Evolutionary conservation across 345 rosid species (phyloP).

Genomic region (Eucalyptus pumila): DNA sequence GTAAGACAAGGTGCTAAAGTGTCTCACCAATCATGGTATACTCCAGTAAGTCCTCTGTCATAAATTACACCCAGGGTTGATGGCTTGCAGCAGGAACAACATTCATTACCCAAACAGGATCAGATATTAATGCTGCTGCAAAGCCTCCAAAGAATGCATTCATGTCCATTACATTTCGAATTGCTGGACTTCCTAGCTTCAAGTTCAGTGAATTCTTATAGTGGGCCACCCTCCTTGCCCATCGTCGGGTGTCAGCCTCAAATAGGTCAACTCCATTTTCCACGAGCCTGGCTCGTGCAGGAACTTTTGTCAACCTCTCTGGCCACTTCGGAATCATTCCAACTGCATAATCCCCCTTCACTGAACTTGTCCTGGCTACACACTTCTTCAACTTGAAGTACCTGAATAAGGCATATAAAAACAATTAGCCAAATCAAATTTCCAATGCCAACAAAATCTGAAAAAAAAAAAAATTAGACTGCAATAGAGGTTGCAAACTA

Average conservation of each 20-base stretch:
- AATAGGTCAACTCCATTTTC: slow-evolving; percentile 84
- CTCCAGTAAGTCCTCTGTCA: slow-evolving; percentile 90
- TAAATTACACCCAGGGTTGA: slow-evolving; percentile 63
- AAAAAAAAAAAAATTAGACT: background rate
- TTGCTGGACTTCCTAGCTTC: slow-evolving; percentile 61
- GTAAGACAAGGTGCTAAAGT: background rate
- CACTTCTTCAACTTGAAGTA: slow-evolving; percentile 73
- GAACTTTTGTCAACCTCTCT: slow-evolving; percentile 56
- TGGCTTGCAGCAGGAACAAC: slow-evolving; percentile 77
- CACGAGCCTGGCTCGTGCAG: slow-evolving; percentile 57
- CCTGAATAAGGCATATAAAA: slow-evolving; percentile 30
- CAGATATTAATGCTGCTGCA: slow-evolving; percentile 73
- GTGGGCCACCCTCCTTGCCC: slow-evolving; percentile 83
- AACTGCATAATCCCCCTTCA: slow-evolving; percentile 53
- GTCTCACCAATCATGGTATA: slow-evolving; percentile 26
- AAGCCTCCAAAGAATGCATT: slow-evolving; percentile 92
- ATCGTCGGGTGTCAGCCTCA: slow-evolving; percentile 82
- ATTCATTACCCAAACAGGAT: slow-evolving; percentile 96
- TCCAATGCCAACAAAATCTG: background rate
- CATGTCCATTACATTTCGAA: slow-evolving; percentile 95
- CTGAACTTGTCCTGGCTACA: slow-evolving; percentile 45
- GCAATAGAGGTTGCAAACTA: background rate
- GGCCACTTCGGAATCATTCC: slow-evolving; percentile 78
- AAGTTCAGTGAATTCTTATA: slow-evolving; percentile 54
- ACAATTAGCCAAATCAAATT: background rate